Percentiles rank a stretch among this genome's conserved stretches.
Evolutionary conservation across 169 alveolate species (phyloP).

Genomic region (Plasmodium blacklocki): DNA sequence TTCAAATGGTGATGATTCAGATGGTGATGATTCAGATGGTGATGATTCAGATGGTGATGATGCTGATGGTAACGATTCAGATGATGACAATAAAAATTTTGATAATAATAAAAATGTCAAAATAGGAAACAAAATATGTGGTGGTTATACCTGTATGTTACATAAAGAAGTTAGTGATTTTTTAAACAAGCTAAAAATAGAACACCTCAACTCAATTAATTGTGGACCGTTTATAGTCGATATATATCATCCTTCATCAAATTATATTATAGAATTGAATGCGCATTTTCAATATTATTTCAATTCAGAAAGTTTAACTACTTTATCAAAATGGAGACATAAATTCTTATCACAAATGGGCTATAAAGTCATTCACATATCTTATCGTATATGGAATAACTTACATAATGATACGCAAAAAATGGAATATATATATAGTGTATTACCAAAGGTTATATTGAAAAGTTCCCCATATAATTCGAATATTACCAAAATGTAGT

Average conservation of each 20-base stretch:
- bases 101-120: not conserved
- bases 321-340: constrained; percentile 81
- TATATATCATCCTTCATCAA: constrained; percentile 56
- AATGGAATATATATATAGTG: constrained; percentile 59
- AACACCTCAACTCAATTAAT: constrained; percentile 48
- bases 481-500: not conserved
- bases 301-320: constrained; percentile 48
- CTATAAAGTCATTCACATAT: constrained; percentile 80
- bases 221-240: constrained; percentile 75
- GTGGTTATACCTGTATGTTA: constrained; percentile 60
- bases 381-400: constrained; percentile 82
- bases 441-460: constrained; percentile 47
- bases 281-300: constrained; percentile 67
- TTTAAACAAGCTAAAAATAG: constrained; percentile 29
- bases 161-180: constrained; percentile 68
- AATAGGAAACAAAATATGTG: constrained; percentile 66
- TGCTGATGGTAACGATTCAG: not conserved
- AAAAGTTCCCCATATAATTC: constrained; percentile 11
- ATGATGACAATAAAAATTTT: not conserved
- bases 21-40: not conserved
- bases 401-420: constrained; percentile 80
- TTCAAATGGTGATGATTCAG: not conserved
- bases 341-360: constrained; percentile 85
- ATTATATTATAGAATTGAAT: constrained; percentile 64
- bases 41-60: not conserved